Percentiles rank a stretch among this genome's conserved stretches.
Evolutionary conservation across 257 asterid species (phyloP).

Genomic region (Eustoma russellianum): DNA sequence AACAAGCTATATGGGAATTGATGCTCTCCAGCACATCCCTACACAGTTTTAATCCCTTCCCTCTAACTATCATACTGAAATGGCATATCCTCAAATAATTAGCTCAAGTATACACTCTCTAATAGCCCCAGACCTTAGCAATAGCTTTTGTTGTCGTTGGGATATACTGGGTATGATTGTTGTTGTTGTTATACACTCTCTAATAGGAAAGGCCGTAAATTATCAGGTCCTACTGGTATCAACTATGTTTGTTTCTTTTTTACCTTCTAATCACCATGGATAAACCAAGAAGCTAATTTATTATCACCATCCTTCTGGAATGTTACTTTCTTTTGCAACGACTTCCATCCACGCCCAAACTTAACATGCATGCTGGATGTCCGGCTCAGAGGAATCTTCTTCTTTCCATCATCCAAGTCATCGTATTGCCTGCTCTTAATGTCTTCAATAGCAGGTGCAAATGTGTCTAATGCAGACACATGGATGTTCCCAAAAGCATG

Average conservation of each 20-base stretch:
- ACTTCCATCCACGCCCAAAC: slow-evolving; percentile 34
- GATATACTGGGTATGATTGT: too few species aligned
- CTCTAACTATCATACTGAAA: slow-evolving; percentile 28
- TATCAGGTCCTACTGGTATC: slow-evolving; percentile 34
- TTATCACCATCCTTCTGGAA: slow-evolving; percentile 24
- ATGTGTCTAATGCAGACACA: slow-evolving; percentile 24
- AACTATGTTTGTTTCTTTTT: slow-evolving; percentile 23
- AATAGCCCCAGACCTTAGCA: too few species aligned
- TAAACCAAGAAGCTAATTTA: slow-evolving; percentile 33
- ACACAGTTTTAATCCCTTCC: slow-evolving; percentile 33
- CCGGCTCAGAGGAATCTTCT: slow-evolving; percentile 31
- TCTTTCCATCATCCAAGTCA: slow-evolving; percentile 29
- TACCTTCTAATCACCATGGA: slow-evolving; percentile 31
- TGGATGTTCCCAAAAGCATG: slow-evolving; percentile 24
- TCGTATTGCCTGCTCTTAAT: slow-evolving; percentile 18
- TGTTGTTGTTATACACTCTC: too few species aligned
- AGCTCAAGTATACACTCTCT: slow-evolving; percentile 39
- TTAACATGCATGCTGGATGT: slow-evolving; percentile 46
- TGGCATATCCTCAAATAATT: slow-evolving; percentile 29
- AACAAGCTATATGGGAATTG: slow-evolving; percentile 24
- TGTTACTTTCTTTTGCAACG: slow-evolving; percentile 18
- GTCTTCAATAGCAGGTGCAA: slow-evolving; percentile 32
- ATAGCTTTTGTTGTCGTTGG: too few species aligned
- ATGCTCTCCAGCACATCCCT: slow-evolving; percentile 25
- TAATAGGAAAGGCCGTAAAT: slow-evolving; percentile 34